These are phyloP conservation scores for Cyanodermella asteris DNA, from an alignment of 2,329 filamentous ascomycete species.

Conservation along the genomic window DNA sequence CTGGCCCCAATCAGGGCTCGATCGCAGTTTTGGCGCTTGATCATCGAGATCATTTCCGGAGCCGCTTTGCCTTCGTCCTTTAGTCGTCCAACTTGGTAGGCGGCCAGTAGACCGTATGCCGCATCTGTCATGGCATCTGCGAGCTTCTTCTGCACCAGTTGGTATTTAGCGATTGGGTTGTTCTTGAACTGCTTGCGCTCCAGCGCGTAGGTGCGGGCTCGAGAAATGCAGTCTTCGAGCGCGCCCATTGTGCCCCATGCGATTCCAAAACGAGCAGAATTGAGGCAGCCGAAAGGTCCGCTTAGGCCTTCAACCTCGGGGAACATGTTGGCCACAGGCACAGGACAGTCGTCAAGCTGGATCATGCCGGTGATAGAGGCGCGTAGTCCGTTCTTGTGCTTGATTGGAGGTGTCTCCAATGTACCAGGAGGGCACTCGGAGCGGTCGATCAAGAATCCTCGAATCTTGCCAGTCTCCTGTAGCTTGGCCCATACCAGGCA, in stretches of 20 bases:
- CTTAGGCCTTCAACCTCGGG: conserved; percentile 66
- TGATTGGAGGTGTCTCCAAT: conserved; percentile 74
- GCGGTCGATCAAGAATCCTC: conserved; percentile 77
- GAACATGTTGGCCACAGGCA: conserved; percentile 83
- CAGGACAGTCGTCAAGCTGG: conserved; percentile 74
- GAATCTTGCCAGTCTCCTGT: conserved; percentile 77
- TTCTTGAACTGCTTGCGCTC: conserved; percentile 91
- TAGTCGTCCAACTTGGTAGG: conserved; percentile 72
- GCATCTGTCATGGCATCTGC: conserved; percentile 82
- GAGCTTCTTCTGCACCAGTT: conserved; percentile 94
- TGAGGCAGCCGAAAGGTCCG: conserved; percentile 85
- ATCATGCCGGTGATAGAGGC: conserved; percentile 97
- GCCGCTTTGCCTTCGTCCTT: conserved; percentile 77
- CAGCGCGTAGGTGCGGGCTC: conserved; percentile 68
- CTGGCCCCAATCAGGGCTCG: conserved; percentile 60
- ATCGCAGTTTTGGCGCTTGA: conserved; percentile 97
- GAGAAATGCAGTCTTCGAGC: conserved; percentile 69
- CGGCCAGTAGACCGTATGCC: conserved; percentile 73
- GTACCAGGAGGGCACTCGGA: conserved; percentile 69
- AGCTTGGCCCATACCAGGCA: conserved; percentile 84
- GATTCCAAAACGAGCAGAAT: conserved; percentile 83
- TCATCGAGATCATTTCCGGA: conserved; percentile 91
- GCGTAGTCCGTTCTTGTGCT: conserved; percentile 84
- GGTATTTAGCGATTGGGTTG: conserved; percentile 87
- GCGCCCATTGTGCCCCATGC: conserved; percentile 86